Percentiles rank a stretch among this genome's conserved stretches.
Evolutionary conservation across 2,329 filamentous ascomycete species (phyloP).

Genomic region (Calycina marina): DNA sequence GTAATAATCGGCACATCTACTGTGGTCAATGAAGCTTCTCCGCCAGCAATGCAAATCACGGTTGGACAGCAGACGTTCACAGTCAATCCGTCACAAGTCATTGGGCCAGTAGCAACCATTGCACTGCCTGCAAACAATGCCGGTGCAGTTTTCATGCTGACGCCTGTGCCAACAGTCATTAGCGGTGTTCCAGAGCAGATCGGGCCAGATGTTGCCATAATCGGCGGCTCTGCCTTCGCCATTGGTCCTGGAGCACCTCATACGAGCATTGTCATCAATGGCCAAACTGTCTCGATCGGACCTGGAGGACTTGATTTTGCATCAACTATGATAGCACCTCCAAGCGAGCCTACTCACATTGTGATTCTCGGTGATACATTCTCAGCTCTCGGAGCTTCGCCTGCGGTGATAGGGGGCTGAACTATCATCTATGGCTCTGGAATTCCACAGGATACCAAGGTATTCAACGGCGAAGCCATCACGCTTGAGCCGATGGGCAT

Average conservation of each 20-base stretch:
- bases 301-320: conserved; percentile 12
- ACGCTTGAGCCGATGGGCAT: conserved; percentile 14
- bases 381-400: conserved; percentile 11
- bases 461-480: conserved; percentile 15
- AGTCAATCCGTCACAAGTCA: conserved; percentile 15
- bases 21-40: conserved; percentile 6
- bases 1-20: conserved; percentile 15
- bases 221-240: conserved; percentile 12
- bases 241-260: conserved; percentile 13
- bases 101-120: conserved; percentile 12
- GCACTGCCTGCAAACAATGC: conserved; percentile 8
- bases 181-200: conserved; percentile 10
- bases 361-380: conserved; percentile 12
- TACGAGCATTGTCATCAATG: conserved; percentile 10
- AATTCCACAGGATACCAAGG: conserved; percentile 8
- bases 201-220: conserved; percentile 7
- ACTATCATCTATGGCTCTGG: conserved; percentile 12
- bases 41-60: conserved; percentile 9
- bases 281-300: conserved; percentile 15
- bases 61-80: conserved; percentile 15
- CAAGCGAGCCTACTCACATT: conserved; percentile 11
- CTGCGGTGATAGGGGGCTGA: conserved; percentile 9
- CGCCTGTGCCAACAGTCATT: conserved; percentile 10
- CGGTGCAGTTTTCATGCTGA: conserved; percentile 5
- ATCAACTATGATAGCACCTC: conserved; percentile 11